Base-by-base conservation (phyloP, 345 rosid genomes). In the Aethionema arabicum region DNA sequence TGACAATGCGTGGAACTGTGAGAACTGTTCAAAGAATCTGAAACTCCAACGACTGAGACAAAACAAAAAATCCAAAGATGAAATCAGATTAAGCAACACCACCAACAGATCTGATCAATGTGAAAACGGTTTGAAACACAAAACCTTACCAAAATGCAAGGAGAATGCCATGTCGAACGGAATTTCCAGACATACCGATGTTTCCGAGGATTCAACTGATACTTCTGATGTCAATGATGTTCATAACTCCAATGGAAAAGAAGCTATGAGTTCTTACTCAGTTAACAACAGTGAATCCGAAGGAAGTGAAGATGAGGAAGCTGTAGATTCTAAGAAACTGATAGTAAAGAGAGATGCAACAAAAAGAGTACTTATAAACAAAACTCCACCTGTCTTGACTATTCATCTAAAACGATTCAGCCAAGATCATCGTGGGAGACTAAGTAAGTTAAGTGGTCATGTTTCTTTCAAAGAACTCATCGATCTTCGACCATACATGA, bases 1-100 rank as follows among this genome's bases (percentile, higher is more conserved):
- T 64, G 96, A 90, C 76, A 88, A 95, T 77, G 98, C 98, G 73
- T 95, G 99, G 98, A 74, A 87, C 46, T 95, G 98, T 72, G 95
- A 90, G 71, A 83, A 85, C 59, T 95, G 99, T 75, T 82, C 86
- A 6, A 85, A 72, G 71, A 69, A 48, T 62, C 64, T 83, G 59
- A 82, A 35, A 50, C 65, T 52, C 59, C 83, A 76, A 66, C 73
- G 16, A 45, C 69, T 74, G 63, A 77, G 72, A 57, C 68, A 79
- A 64, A 83, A 73, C 71, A 61, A 56, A 71, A 80, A 67, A 48
- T 61, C 72, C 11, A 75, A 67, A 59, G 68, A 35, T 55, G 68
- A 53, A 43, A 51, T 41, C 31, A 63, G 61, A 59, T 72, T 66
- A 36, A 41, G 65, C 70, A 68, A 21, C 44, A 50, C 42, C 36